phyloP scores from a whole-genome alignment of 2,329 filamentous ascomycete species.

The Nemania sp. region DNA sequence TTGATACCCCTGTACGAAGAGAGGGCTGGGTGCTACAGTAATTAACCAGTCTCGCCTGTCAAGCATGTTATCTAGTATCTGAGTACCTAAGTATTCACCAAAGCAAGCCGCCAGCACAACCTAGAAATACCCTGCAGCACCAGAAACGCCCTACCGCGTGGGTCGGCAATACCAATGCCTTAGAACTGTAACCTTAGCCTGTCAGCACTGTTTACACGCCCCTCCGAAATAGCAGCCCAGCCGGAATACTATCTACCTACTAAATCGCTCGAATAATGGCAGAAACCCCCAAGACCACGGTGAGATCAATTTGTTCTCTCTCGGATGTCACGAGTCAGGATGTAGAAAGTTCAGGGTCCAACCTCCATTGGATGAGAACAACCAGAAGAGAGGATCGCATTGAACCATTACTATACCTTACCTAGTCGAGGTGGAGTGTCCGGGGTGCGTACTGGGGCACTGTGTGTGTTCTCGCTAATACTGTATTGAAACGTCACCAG shows the following conservation, averaged over 20 bases:
- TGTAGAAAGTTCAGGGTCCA: constrained; percentile 1
- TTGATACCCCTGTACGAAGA: constrained; percentile 36
- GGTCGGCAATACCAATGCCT: constrained; percentile 40
- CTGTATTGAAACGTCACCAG: constrained; percentile 41
- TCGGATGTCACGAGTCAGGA: constrained; percentile 21
- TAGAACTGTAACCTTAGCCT: constrained; percentile 24
- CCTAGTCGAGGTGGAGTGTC: constrained; percentile 31
- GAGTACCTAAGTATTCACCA: constrained; percentile 33
- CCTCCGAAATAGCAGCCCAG: constrained; percentile 7
- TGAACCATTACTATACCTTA: constrained; percentile 17
- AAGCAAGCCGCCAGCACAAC: constrained; percentile 29
- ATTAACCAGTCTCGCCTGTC: constrained; percentile 45
- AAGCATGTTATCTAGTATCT: constrained; percentile 29
- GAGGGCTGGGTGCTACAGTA: constrained; percentile 42
- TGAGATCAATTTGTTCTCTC: constrained; percentile 7
- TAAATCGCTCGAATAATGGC: neutral
- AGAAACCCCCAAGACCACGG: constrained; percentile 1
- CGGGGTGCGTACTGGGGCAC: constrained; percentile 32
- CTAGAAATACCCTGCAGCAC: constrained; percentile 39
- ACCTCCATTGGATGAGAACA: constrained; percentile 22
- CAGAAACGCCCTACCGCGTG: constrained; percentile 48
- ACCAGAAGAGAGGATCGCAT: constrained; percentile 11
- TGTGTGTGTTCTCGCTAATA: constrained; percentile 17
- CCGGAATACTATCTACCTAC: neutral
- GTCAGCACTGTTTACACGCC: constrained; percentile 21